Evolutionary conservation across 2,329 filamentous ascomycete species (phyloP).

Genomic region (Epichloe bromicola): DNA sequence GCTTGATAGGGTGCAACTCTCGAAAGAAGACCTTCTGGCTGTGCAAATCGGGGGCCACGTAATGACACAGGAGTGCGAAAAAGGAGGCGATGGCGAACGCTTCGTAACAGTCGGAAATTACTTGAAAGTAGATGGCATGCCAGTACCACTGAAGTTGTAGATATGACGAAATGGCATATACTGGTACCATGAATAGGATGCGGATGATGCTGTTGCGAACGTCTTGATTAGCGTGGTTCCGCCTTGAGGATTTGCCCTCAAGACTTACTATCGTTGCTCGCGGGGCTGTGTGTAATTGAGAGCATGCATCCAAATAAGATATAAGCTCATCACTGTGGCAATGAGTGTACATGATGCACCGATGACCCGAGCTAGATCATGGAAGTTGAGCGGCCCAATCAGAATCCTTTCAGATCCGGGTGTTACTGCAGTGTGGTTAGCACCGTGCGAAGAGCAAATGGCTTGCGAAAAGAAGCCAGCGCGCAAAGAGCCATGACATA

Average conservation of each 20-base stretch:
- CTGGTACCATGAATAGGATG: slow-evolving; percentile 76
- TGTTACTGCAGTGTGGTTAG: slow-evolving; percentile 19
- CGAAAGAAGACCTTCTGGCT: slow-evolving; percentile 75
- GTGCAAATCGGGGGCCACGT: slow-evolving; percentile 64
- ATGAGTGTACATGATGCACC: slow-evolving; percentile 34
- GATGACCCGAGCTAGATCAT: slow-evolving; percentile 40
- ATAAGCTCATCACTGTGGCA: slow-evolving; percentile 39
- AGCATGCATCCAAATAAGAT: slow-evolving; percentile 46
- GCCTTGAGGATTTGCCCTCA: not conserved
- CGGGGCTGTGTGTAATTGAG: slow-evolving; percentile 45
- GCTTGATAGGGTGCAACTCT: slow-evolving; percentile 46
- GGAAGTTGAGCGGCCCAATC: slow-evolving; percentile 38
- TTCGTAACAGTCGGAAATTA: slow-evolving; percentile 76
- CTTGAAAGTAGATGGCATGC: slow-evolving; percentile 68
- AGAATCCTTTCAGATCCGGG: slow-evolving; percentile 33
- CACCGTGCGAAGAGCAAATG: not conserved
- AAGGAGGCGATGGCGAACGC: slow-evolving; percentile 81
- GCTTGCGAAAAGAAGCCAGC: not conserved
- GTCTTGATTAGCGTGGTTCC: not conserved
- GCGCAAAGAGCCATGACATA: slow-evolving; percentile 12
- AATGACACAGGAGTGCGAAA: slow-evolving; percentile 71
- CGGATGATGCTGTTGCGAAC: slow-evolving; percentile 54
- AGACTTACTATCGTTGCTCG: slow-evolving; percentile 42
- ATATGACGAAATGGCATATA: slow-evolving; percentile 65
- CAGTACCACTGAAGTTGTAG: slow-evolving; percentile 63